Conservation (phyloP, 1,139 yeast species). For the Hanseniaspora uvarum region DNA sequence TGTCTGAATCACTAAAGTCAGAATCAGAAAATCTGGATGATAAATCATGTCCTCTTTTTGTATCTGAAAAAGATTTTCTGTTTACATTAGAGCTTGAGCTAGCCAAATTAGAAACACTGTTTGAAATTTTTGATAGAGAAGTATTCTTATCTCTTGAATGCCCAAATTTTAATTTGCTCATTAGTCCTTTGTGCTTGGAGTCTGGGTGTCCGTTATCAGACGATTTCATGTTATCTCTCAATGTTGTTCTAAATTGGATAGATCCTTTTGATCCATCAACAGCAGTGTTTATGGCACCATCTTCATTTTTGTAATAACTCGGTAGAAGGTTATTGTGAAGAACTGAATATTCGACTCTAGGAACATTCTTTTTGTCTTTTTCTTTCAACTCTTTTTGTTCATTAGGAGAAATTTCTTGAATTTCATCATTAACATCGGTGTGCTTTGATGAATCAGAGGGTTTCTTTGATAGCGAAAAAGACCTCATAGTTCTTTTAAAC, state of each 20-base stretch:
- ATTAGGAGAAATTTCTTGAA: background rate
- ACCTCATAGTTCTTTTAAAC: conserved; percentile 10
- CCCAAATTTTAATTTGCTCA: background rate
- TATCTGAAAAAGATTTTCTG: background rate
- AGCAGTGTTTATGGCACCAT: background rate
- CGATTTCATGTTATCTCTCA: background rate
- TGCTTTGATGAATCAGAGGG: background rate
- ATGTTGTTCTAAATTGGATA: background rate
- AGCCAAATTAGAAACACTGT: too few species aligned
- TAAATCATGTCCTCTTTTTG: background rate
- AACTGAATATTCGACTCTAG: conserved; percentile 5
- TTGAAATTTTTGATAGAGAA: background rate
- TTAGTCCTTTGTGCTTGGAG: background rate
- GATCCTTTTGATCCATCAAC: background rate
- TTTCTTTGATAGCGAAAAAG: conserved; percentile 4
- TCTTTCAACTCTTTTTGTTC: background rate
- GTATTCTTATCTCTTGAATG: background rate
- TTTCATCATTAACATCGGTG: background rate
- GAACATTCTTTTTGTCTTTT: background rate
- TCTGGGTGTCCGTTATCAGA: background rate
- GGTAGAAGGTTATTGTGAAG: conserved; percentile 8
- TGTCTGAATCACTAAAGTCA: background rate
- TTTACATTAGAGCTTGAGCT: background rate
- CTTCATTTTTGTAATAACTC: conserved; percentile 5
- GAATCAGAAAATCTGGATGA: background rate